A percentile compares a stretch with the other conserved stretches of the same genome.
phyloP scores from a whole-genome alignment of 805 yeast genomes.

The Yarrowia hollandica region DNA sequence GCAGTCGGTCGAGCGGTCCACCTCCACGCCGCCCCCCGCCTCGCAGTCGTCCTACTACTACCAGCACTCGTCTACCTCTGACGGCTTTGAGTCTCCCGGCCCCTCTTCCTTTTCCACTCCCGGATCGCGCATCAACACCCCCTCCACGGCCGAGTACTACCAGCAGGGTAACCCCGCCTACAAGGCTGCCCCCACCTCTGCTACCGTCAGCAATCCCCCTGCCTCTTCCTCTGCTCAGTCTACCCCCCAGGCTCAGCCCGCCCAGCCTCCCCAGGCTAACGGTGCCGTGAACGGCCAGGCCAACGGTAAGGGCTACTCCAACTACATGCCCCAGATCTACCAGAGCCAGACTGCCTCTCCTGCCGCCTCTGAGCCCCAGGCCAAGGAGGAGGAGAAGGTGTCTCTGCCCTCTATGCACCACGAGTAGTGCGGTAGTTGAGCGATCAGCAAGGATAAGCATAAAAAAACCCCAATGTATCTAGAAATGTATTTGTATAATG shows the following conservation, averaged over 20 bases:
- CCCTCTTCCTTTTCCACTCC: slow-evolving; percentile 25
- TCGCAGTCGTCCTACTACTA: slow-evolving; percentile 30
- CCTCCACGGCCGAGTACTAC: slow-evolving; percentile 29
- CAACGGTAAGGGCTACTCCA: slow-evolving; percentile 31
- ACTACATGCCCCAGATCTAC: slow-evolving; percentile 34
- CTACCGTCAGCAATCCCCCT: neutral
- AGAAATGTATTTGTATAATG: slow-evolving; percentile 29
- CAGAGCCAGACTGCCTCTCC: slow-evolving; percentile 35
- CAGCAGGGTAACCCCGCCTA: slow-evolving; percentile 31
- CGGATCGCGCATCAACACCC: slow-evolving; percentile 29
- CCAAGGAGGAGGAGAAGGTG: slow-evolving; percentile 30
- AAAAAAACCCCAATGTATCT: slow-evolving; percentile 28
- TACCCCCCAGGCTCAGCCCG: slow-evolving; percentile 27
- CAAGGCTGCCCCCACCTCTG: slow-evolving; percentile 26
- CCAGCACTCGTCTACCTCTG: slow-evolving; percentile 28
- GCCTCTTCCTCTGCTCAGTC: slow-evolving; percentile 27
- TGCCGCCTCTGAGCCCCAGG: slow-evolving; percentile 30
- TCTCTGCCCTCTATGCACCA: slow-evolving; percentile 28
- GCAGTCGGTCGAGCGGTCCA: slow-evolving; percentile 28
- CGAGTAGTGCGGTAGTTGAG: neutral
- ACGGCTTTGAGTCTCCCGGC: slow-evolving; percentile 27
- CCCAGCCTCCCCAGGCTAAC: slow-evolving; percentile 20
- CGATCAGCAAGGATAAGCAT: slow-evolving; percentile 5
- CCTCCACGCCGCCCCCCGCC: slow-evolving; percentile 32
- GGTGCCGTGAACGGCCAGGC: slow-evolving; percentile 29